Evolutionary conservation across 306 rosid species (phyloP).

Genomic region (Crataegus laevigata): DNA sequence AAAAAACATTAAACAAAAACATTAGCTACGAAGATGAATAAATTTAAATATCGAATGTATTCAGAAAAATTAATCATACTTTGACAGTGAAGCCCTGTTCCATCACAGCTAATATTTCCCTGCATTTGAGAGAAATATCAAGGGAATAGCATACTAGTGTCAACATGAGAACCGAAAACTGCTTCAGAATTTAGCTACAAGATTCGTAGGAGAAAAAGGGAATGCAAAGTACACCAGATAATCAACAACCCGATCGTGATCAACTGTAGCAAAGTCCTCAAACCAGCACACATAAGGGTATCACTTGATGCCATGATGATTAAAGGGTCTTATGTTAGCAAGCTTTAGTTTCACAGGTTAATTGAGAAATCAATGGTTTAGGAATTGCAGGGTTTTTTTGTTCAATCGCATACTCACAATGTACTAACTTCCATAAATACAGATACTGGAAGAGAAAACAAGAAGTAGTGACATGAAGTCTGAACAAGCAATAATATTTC

Average conservation of each 20-base stretch:
- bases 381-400: background rate
- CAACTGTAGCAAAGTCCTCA: background rate
- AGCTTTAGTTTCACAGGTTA: background rate
- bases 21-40: background rate
- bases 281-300: background rate
- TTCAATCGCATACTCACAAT: background rate
- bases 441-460: background rate
- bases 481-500: background rate
- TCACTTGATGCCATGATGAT: background rate
- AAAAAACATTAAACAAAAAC: background rate
- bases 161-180: background rate
- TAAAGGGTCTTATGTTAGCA: background rate
- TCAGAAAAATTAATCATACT: constrained; percentile 38
- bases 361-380: background rate
- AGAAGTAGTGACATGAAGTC: background rate
- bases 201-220: background rate
- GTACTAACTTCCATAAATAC: background rate
- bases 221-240: background rate
- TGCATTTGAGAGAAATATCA: constrained; percentile 21
- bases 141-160: background rate
- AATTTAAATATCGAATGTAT: background rate
- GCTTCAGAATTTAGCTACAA: background rate
- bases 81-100: constrained; percentile 64
- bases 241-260: background rate
- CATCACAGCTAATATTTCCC: constrained; percentile 69